Percentiles rank a stretch among this genome's conserved stretches.
These are phyloP conservation scores for Lipomyces yamadae DNA, from an alignment of 805 yeast genomes.

Conservation along the genomic window DNA sequence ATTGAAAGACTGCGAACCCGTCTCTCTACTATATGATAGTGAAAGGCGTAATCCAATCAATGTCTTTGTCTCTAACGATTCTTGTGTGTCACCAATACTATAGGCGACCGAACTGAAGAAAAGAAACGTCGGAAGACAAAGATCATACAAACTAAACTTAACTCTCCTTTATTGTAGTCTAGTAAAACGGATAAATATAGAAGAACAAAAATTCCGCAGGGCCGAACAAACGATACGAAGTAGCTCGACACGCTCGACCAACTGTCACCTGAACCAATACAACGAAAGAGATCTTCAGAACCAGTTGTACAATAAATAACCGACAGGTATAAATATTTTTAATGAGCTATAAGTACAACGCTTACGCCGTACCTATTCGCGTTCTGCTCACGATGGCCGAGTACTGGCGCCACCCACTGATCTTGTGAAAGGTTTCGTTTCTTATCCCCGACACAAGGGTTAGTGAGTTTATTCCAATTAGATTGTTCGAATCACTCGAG, in stretches of 20 bases:
- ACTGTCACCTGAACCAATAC: background rate
- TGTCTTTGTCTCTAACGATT: background rate
- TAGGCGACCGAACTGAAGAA: background rate
- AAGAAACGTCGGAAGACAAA: background rate
- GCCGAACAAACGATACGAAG: background rate
- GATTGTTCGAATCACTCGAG: background rate
- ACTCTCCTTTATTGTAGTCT: conserved; percentile 1
- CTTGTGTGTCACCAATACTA: background rate
- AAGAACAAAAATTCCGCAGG: background rate
- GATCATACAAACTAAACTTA: background rate
- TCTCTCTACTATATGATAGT: background rate
- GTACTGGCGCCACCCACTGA: background rate
- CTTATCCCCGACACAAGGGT: background rate
- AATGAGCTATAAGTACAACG: background rate
- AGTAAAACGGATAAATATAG: background rate
- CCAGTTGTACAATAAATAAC: background rate
- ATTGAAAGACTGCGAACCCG: background rate
- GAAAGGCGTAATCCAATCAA: background rate
- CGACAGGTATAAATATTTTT: background rate
- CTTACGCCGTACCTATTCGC: background rate
- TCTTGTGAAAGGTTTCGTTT: background rate
- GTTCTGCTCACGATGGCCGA: background rate
- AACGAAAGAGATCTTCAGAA: background rate
- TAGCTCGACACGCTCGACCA: background rate
- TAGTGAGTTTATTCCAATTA: background rate